Evolutionary conservation across 305 asterid species (phyloP), one percentile per base, ranked within the genome.

Genomic region (Fraxinus velutina): DNA sequence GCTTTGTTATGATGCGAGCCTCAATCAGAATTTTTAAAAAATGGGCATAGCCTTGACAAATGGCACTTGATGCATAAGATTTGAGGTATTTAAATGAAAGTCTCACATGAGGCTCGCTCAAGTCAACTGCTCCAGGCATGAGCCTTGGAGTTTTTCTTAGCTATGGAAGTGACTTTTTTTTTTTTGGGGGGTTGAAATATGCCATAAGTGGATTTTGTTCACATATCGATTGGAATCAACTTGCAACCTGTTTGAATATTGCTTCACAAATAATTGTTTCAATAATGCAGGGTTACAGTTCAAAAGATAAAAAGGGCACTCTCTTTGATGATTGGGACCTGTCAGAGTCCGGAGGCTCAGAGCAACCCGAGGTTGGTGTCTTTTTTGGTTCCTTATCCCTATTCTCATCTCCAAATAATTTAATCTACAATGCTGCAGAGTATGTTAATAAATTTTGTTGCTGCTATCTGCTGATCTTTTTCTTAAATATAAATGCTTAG

Each of bases 311-410:
- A 75, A 96, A 90, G 73, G 78, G 88, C 82, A 85, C 83, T 76
- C 75, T 88, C 47, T 88, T 94, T 79, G 97, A 96, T 79, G 97
- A 92, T 70, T 96, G 98, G 99, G 99, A 94, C 86, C 91, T 96
- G 83, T 88, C 98, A 22, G 98, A 94, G 84, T 85, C 98, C 78
- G 93, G 97, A 80, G 91, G 96, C 83, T 78, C 88, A 1, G 93
- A 88, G 81, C 90, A 88, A 81, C 88, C 87, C 15, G 95, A 94
- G 91, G 99, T 92, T 81, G 78, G 87, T 81, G 82, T 73, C 74
- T 33, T 64, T 81, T 85, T 78, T 74, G 72, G 42, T 77, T 81
- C 55, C 79, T 80, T 83, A 60, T 80, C 76, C 81, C 73, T 60
- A 42, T 75, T 64, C 70, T 32, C n/a, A 44, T 77, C 75, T 80